Conservation (phyloP, 1,284 basidiomycete species). For the Inonotus hispidus region DNA sequence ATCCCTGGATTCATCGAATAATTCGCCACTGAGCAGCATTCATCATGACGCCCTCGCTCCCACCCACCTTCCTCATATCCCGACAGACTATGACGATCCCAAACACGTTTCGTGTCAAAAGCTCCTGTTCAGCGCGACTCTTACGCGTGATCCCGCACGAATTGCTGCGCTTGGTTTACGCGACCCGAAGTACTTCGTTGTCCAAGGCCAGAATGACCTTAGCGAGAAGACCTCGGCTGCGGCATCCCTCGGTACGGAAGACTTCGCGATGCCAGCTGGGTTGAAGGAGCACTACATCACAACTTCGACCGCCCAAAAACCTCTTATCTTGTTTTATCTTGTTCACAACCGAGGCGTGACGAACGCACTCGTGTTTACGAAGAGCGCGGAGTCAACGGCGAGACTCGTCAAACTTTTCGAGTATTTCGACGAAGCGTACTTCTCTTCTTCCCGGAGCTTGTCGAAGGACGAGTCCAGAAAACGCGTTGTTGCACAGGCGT, state of each 20-base stretch:
- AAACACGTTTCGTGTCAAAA: conserved; percentile 81
- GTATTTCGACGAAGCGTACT: conserved; percentile 66
- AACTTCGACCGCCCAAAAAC: conserved; percentile 77
- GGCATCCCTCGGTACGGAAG: conserved; percentile 51
- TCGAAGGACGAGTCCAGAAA: conserved; percentile 20
- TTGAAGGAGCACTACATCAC: conserved; percentile 88
- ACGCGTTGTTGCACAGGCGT: conserved; percentile 54
- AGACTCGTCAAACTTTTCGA: conserved; percentile 81
- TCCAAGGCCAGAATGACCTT: conserved; percentile 48
- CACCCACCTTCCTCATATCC: conserved; percentile 39
- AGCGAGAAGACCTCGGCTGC: conserved; percentile 35
- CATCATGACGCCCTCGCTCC: conserved; percentile 57
- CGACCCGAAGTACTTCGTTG: conserved; percentile 85
- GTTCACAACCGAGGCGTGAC: conserved; percentile 56
- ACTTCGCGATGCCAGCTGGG: conserved; percentile 78
- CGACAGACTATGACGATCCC: conserved; percentile 49
- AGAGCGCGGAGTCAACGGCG: conserved; percentile 86
- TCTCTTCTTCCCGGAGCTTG: conserved; percentile 14
- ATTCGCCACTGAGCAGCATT: background rate
- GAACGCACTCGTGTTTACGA: conserved; percentile 90
- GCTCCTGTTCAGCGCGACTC: conserved; percentile 93
- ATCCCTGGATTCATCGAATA: conserved; percentile 17
- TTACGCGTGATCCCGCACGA: conserved; percentile 91
- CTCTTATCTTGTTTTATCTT: conserved; percentile 85
- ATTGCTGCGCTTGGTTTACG: conserved; percentile 78